Conservation (phyloP, 2,329 filamentous ascomycete species). For the Leptodontidium sp. region DNA sequence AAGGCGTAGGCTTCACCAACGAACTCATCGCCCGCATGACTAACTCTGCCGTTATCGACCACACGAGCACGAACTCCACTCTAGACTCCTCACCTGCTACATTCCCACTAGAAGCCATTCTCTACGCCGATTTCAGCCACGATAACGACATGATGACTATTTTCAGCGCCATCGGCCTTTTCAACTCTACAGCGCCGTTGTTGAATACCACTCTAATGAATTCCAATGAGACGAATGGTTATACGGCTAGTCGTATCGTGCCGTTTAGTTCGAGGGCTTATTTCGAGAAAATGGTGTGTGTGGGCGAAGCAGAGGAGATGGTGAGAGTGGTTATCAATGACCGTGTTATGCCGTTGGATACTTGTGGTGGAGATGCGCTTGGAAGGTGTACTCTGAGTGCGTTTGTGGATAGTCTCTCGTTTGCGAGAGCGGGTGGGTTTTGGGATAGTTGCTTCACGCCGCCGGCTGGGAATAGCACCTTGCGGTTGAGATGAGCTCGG, state of each 20-base stretch:
- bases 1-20: conserved; percentile 88
- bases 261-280: conserved; percentile 85
- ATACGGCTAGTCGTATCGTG: conserved; percentile 79
- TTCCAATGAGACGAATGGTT: conserved; percentile 67
- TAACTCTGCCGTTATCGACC: conserved; percentile 70
- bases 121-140: conserved; percentile 93
- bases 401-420: conserved; percentile 79
- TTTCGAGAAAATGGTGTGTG: conserved; percentile 85
- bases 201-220: conserved; percentile 59
- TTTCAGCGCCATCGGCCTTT: conserved; percentile 80
- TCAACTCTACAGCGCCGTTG: conserved; percentile 68
- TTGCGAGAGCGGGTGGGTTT: conserved; percentile 74
- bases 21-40: conserved; percentile 87
- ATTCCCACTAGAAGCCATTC: conserved; percentile 71
- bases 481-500: neutral
- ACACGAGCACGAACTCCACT: conserved; percentile 80
- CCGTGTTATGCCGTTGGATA: conserved; percentile 75
- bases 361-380: conserved; percentile 72
- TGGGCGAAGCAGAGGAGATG: conserved; percentile 65
- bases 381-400: conserved; percentile 74
- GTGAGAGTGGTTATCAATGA: conserved; percentile 87
- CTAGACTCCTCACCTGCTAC: conserved; percentile 72
- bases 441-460: conserved; percentile 72
- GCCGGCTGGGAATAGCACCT: neutral
- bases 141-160: conserved; percentile 87